A percentile compares a stretch with the other conserved stretches of the same genome.
These are phyloP conservation scores for Domatiomyces catenatus DNA, from an alignment of 2,329 filamentous ascomycete genomes.

Conservation along the genomic window DNA sequence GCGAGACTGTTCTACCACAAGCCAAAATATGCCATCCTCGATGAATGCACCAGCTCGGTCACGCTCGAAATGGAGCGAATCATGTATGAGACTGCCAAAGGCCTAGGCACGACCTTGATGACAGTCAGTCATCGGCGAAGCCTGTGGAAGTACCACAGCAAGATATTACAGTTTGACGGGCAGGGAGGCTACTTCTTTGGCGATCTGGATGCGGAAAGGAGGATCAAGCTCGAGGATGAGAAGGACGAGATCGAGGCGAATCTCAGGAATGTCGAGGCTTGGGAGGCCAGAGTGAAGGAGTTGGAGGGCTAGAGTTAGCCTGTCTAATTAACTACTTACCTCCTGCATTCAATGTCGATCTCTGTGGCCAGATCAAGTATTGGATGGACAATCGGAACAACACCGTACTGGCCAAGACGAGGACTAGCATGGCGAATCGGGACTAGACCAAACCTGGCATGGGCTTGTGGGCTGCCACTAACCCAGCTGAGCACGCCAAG, in stretches of 20 bases:
- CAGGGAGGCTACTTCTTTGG: constrained; percentile 87
- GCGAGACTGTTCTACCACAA: constrained; percentile 86
- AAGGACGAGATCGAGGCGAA: constrained; percentile 83
- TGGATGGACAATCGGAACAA: background rate
- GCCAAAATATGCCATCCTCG: constrained; percentile 84
- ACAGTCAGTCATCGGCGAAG: constrained; percentile 84
- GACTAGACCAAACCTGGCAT: background rate
- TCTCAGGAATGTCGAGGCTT: constrained; percentile 70
- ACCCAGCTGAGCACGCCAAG: too few species aligned
- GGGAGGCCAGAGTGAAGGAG: constrained; percentile 57
- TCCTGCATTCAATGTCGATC: background rate
- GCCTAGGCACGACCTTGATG: constrained; percentile 84
- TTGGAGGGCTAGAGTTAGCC: constrained; percentile 8
- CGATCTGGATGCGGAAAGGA: constrained; percentile 68
- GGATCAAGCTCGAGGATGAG: constrained; percentile 82
- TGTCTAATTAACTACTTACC: background rate
- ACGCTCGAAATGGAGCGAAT: constrained; percentile 85
- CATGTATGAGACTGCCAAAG: constrained; percentile 96
- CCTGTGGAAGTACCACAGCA: constrained; percentile 90
- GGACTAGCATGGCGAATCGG: too few species aligned
- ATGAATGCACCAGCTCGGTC: constrained; percentile 92
- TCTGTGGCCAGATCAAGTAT: background rate
- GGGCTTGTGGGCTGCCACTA: background rate
- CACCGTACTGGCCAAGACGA: background rate
- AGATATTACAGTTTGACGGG: constrained; percentile 92